Evolutionary conservation across 257 asterid genomes (phyloP), one percentile per base, ranked within the genome.

Genomic region (Salvia rosmarinus): DNA sequence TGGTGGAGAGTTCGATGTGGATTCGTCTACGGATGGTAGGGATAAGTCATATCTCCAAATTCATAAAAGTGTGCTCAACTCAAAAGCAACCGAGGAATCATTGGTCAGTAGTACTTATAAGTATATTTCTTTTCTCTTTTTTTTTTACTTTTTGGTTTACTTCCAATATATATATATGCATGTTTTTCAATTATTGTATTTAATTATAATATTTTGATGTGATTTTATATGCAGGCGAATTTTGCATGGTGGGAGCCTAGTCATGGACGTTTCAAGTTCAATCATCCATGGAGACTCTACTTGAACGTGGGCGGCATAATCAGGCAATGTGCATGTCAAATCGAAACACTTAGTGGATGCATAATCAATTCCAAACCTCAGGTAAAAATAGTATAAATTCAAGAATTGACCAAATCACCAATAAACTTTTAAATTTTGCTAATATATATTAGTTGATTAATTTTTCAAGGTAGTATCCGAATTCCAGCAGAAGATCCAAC

Each of bases 231-330:
- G 1, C 75, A 90, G 96, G 95, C 91, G 46, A 90, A 85, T 72
- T 80, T 80, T 51, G 95, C 95, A 1, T 80, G 94, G 91, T 88
- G 95, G 97, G 95, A 90, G 64, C 89, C 93, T 5, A 44, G 81
- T 11, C 95, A 86, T 59, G 94, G 90, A 2, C 28, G 78, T 9
- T 88, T 88, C 13, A 71, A 74, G 35, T 77, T 76, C 5, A 37
- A 74, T 68, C 91, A 86, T 71, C 96, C 96, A 17, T 88, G 95
- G 96, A 83, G 86, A 47, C 88, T 77, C 4, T 90, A 90, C 61
- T 80, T 82, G 77, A 88, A 86, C 39, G 69, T 86, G 23, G 90
- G 95, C 1, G 70, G 25, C 19, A 73, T 82, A 6, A 30, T 73
- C 10, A 81, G 94, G 60, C 85, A 85, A 81, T 90, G 97, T 67